These are phyloP conservation scores for Simplicillium aogashimaense DNA, from an alignment of 2,329 filamentous ascomycete genomes.

Conservation along the genomic window DNA sequence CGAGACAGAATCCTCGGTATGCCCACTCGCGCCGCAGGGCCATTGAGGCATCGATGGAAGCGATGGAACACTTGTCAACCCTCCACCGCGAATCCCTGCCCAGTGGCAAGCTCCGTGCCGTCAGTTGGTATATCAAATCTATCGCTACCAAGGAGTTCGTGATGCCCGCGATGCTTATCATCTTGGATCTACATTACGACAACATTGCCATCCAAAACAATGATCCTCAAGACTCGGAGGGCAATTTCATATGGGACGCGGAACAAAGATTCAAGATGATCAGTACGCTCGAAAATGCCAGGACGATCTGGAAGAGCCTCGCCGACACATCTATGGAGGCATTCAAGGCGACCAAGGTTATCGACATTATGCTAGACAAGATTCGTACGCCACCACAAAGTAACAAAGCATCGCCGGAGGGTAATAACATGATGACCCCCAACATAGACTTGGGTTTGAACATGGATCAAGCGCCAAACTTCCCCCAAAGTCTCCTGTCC, in stretches of 20 bases:
- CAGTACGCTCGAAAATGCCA: conserved; percentile 58
- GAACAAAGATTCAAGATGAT: conserved; percentile 67
- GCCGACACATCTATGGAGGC: conserved; percentile 78
- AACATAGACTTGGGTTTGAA: conserved; percentile 28
- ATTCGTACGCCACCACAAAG: conserved; percentile 31
- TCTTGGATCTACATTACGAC: conserved; percentile 70
- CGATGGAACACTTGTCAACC: conserved; percentile 67
- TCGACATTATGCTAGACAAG: conserved; percentile 80
- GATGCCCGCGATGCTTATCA: conserved; percentile 74
- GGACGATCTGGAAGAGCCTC: conserved; percentile 70
- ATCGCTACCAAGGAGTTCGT: conserved; percentile 79
- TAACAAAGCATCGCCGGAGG: conserved; percentile 7
- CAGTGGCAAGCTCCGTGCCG: conserved; percentile 59
- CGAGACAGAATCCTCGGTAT: conserved; percentile 71
- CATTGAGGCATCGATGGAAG: conserved; percentile 76
- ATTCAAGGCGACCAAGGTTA: conserved; percentile 70
- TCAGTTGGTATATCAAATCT: conserved; percentile 71
- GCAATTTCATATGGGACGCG: conserved; percentile 44
- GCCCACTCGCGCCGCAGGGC: conserved; percentile 74
- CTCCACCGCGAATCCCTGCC: conserved; percentile 66
- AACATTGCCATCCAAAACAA: conserved; percentile 35
- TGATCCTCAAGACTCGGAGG: conserved; percentile 28
- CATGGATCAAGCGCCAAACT: conserved; percentile 19
- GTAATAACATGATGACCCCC: conserved; percentile 7
- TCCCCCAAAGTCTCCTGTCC: conserved; percentile 13